Conservation (phyloP, 1,284 basidiomycete species). For the Apiotrichum domesticum region DNA sequence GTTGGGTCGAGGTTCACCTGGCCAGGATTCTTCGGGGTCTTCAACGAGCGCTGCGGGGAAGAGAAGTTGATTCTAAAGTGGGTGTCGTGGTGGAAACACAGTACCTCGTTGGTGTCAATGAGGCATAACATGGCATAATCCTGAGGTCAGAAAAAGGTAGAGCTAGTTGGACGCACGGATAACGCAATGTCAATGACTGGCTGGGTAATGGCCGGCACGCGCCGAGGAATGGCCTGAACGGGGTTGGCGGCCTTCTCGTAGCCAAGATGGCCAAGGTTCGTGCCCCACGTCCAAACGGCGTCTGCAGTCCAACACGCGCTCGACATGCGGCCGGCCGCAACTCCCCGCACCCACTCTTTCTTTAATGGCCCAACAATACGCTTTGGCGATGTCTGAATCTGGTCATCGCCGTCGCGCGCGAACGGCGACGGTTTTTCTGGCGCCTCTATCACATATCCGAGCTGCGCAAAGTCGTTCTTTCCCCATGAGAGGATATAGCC, state of each 20-base stretch:
- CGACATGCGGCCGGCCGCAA: conserved; percentile 80
- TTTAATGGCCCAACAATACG: conserved; percentile 71
- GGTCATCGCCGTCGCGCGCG: conserved; percentile 48
- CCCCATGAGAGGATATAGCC: conserved; percentile 91
- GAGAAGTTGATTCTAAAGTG: conserved; percentile 60
- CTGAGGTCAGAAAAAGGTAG: conserved; percentile 31
- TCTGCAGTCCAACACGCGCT: conserved; percentile 82
- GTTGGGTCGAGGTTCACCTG: conserved; percentile 62
- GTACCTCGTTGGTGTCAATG: conserved; percentile 68
- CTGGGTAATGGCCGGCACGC: conserved; percentile 70
- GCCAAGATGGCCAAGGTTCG: conserved; percentile 88
- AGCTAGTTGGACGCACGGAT: conserved; percentile 52
- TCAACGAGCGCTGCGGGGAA: conserved; percentile 10
- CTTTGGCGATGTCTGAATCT: conserved; percentile 68
- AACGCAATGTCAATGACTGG: conserved; percentile 65
- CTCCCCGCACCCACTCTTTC: conserved; percentile 71
- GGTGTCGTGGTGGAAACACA: conserved; percentile 73
- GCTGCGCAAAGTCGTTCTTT: conserved; percentile 74
- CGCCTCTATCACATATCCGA: conserved; percentile 78
- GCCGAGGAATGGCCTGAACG: conserved; percentile 71
- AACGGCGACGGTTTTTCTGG: conserved; percentile 33
- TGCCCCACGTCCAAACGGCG: conserved; percentile 93
- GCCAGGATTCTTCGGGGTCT: conserved; percentile 15
- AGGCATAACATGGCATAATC: conserved; percentile 76
- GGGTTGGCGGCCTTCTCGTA: conserved; percentile 70